Evolutionary conservation across 768 basidiomycete genomes (phyloP).

Genomic region (Macrolepiota dolichaula): DNA sequence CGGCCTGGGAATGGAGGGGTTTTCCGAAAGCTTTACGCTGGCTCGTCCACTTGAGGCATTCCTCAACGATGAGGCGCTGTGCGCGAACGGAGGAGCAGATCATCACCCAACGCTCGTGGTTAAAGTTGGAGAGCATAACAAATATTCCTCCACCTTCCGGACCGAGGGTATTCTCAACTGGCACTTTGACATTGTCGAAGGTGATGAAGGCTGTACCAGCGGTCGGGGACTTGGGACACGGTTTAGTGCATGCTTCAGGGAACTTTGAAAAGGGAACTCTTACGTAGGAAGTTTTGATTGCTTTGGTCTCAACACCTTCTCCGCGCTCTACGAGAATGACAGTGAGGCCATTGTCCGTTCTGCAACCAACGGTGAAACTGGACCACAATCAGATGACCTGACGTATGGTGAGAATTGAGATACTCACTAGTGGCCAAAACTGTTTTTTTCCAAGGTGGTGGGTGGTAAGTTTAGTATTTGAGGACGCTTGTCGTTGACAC

Average conservation of each 20-base stretch:
- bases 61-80: slow-evolving; percentile 44
- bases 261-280: slow-evolving; percentile 7
- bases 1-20: slow-evolving; percentile 77
- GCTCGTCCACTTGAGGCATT: slow-evolving; percentile 57
- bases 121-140: slow-evolving; percentile 76
- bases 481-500: slow-evolving; percentile 12
- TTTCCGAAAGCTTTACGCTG: slow-evolving; percentile 93
- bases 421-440: slow-evolving; percentile 43
- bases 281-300: slow-evolving; percentile 73
- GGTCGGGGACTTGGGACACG: slow-evolving; percentile 50
- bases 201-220: slow-evolving; percentile 81
- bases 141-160: slow-evolving; percentile 68
- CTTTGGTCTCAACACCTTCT: slow-evolving; percentile 79
- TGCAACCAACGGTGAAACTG: slow-evolving; percentile 67
- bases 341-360: slow-evolving; percentile 69
- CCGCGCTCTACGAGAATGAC: slow-evolving; percentile 82
- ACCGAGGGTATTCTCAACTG: slow-evolving; percentile 81
- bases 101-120: slow-evolving; percentile 95
- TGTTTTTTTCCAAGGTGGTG: slow-evolving; percentile 10
- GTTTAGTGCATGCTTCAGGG: not conserved
- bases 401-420: not conserved
- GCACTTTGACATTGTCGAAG: slow-evolving; percentile 81
- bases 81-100: slow-evolving; percentile 64
- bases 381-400: not conserved
- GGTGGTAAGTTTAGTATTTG: not conserved